Conservation (phyloP, 148 eudicot genomes). For the Cornus florida region DNA sequence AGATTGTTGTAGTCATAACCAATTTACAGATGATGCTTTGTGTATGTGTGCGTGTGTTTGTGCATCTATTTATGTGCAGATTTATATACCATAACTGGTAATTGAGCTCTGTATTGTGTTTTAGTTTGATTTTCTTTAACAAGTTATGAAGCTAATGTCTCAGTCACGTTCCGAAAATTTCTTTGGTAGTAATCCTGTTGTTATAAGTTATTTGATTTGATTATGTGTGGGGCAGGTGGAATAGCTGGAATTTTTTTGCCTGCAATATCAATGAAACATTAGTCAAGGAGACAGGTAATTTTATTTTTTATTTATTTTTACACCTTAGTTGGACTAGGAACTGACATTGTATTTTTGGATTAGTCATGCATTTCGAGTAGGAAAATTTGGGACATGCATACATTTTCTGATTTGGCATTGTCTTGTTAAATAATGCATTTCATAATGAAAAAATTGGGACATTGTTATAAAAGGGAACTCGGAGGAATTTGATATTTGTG, state of each 20-base stretch:
- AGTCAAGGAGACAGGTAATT: constrained; percentile 86
- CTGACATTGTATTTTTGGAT: not conserved
- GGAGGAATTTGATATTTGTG: not conserved
- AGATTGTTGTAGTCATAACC: no score
- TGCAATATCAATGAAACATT: constrained; percentile 80
- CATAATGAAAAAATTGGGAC: not conserved
- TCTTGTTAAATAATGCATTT: not conserved
- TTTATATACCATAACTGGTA: not conserved
- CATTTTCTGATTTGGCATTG: not conserved
- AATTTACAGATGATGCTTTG: not conserved
- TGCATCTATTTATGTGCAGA: no score
- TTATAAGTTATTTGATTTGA: constrained; percentile 1
- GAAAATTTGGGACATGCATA: not conserved
- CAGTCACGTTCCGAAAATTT: not conserved
- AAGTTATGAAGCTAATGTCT: not conserved
- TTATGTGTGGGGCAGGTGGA: constrained; percentile 70
- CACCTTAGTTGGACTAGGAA: not conserved
- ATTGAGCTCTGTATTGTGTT: not conserved
- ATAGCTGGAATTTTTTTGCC: constrained; percentile 95
- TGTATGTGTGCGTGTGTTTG: no score
- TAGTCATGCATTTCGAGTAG: no score
- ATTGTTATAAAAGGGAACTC: not conserved
- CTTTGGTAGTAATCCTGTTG: not conserved
- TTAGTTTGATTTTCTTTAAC: no score
- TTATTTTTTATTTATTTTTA: no score